Percentiles rank a stretch among this genome's conserved stretches.
Conservation (phyloP, 2,329 filamentous ascomycete genomes). For the Mycosphaerella sp. region DNA sequence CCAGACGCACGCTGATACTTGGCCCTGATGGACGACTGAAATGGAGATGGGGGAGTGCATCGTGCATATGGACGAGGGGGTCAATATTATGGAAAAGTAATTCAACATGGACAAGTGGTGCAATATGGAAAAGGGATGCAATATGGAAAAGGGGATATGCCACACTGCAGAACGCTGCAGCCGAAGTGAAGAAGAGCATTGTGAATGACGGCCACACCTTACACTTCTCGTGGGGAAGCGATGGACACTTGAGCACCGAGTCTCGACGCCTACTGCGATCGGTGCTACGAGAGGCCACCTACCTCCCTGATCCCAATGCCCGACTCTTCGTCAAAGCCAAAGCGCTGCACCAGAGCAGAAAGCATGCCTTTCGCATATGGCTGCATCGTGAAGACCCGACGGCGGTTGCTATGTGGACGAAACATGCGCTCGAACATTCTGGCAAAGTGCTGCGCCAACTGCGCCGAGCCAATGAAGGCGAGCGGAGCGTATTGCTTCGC, state of each 20-base stretch:
- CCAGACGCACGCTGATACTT: background rate
- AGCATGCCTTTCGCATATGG: constrained; percentile 18
- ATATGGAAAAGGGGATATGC: too few species aligned
- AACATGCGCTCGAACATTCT: constrained; percentile 29
- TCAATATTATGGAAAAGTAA: too few species aligned
- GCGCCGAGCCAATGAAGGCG: constrained; percentile 51
- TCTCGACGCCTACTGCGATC: constrained; percentile 48
- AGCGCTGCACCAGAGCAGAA: constrained; percentile 45
- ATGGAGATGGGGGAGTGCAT: too few species aligned
- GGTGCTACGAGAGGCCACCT: constrained; percentile 54
- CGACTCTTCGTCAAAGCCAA: constrained; percentile 46
- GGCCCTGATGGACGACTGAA: too few species aligned
- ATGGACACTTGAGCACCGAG: constrained; percentile 14
- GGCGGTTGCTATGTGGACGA: constrained; percentile 11
- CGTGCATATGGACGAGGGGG: too few species aligned
- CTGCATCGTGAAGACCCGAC: constrained; percentile 15
- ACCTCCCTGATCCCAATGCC: constrained; percentile 54
- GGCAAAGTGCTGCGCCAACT: constrained; percentile 43
- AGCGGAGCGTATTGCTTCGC: constrained; percentile 45
- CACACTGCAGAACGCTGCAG: background rate
- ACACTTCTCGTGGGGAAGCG: constrained; percentile 4
- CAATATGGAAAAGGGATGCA: too few species aligned
- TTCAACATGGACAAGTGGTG: too few species aligned
- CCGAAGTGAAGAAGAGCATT: background rate
- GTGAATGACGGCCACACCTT: background rate